Conservation (phyloP, 1,284 basidiomycete genomes). For the Ustilago curta region DNA sequence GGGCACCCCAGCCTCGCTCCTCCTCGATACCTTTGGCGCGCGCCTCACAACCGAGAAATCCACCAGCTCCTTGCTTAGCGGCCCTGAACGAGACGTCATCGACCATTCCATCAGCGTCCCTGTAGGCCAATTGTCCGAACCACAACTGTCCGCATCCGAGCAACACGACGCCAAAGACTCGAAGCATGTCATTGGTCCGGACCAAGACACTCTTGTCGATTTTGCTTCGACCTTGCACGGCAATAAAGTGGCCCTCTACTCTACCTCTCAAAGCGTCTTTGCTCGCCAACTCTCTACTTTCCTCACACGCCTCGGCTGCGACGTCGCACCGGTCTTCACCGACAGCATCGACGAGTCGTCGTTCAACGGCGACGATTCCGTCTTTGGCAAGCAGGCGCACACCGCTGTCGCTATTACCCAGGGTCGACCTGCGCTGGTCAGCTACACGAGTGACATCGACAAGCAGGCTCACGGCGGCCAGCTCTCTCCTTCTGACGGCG, state of each 20-base stretch:
- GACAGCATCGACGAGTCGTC: conserved; percentile 31
- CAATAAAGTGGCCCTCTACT: conserved; percentile 54
- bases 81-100: conserved; percentile 22
- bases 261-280: conserved; percentile 34
- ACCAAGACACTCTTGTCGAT: conserved; percentile 32
- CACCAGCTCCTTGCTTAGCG: conserved; percentile 2
- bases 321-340: conserved; percentile 39
- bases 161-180: background rate
- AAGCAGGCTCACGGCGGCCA: conserved; percentile 16
- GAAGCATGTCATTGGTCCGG: conserved; percentile 20
- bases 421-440: conserved; percentile 49
- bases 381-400: conserved; percentile 31
- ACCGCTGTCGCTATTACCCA: conserved; percentile 54
- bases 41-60: conserved; percentile 25
- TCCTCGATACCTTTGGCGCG: conserved; percentile 41
- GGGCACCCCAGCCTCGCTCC: conserved; percentile 19
- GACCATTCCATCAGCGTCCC: conserved; percentile 34
- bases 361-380: conserved; percentile 10
- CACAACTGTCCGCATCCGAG: conserved; percentile 5
- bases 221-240: conserved; percentile 27
- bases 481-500: background rate
- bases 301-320: conserved; percentile 36
- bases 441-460: conserved; percentile 53
- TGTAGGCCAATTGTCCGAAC: conserved; percentile 22
- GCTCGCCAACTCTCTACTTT: conserved; percentile 31